Evolutionary conservation across 169 alveolate species (phyloP).

Genomic region (Plasmodium falciparum): DNA sequence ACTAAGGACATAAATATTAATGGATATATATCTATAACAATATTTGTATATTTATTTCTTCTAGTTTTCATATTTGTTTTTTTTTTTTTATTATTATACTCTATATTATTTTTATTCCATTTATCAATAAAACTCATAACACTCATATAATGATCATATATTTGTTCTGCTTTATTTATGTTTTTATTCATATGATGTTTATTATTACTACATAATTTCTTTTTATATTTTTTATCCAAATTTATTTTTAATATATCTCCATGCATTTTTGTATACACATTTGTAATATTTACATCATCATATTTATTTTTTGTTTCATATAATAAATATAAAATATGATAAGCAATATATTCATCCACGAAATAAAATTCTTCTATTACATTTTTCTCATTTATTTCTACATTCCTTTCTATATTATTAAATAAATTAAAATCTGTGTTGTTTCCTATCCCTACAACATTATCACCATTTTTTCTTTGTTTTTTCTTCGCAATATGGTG

Average conservation of each 20-base stretch:
- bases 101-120: constrained; percentile 58
- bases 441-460: background rate
- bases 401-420: background rate
- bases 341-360: constrained; percentile 28
- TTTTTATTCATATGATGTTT: background rate
- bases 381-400: constrained; percentile 13
- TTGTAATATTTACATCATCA: background rate
- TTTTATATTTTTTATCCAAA: background rate
- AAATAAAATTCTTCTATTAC: constrained; percentile 8
- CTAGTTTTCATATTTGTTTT: constrained; percentile 23
- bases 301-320: constrained; percentile 9
- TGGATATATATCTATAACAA: constrained; percentile 63
- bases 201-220: background rate
- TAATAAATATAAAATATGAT: constrained; percentile 15
- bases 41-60: constrained; percentile 73
- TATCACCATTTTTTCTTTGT: background rate
- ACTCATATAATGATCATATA: constrained; percentile 12
- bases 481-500: background rate
- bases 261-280: constrained; percentile 10
- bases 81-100: constrained; percentile 53
- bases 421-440: background rate
- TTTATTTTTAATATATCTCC: constrained; percentile 13
- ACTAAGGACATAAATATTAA: constrained; percentile 43
- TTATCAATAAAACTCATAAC: constrained; percentile 19
- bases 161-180: background rate